These are phyloP conservation scores for Casuarina equisetifolia DNA, from an alignment of 306 rosid species.

Conservation along the genomic window DNA sequence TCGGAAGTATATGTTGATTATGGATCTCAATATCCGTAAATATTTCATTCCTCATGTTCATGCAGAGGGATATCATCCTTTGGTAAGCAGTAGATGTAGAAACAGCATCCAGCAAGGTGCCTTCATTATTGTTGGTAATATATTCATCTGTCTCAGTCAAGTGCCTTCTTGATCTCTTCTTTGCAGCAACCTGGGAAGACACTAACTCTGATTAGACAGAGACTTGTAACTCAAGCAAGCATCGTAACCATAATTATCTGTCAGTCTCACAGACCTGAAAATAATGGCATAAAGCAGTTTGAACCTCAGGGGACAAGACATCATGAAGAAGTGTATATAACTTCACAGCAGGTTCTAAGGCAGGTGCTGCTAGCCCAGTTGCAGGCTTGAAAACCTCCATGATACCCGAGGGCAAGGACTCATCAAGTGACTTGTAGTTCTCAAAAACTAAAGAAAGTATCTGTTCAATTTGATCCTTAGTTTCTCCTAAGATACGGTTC, in stretches of 20 bases:
- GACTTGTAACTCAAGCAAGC: constrained; percentile 19
- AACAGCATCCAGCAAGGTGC: constrained; percentile 57
- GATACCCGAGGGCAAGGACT: constrained; percentile 73
- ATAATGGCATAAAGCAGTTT: constrained; percentile 83
- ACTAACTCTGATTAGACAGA: constrained; percentile 31
- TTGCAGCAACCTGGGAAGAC: constrained; percentile 77
- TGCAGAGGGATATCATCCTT: constrained; percentile 81
- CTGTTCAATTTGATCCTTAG: constrained; percentile 88
- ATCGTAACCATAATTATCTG: constrained; percentile 10
- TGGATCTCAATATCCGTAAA: constrained; percentile 83
- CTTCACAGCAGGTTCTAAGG: constrained; percentile 89
- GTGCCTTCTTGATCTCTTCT: constrained; percentile 85
- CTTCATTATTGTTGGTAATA: constrained; percentile 62
- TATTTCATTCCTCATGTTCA: constrained; percentile 74
- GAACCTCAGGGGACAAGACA: constrained; percentile 92
- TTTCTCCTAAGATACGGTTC: constrained; percentile 96
- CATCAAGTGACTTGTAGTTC: constrained; percentile 94
- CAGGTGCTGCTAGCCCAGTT: constrained; percentile 77
- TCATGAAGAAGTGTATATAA: constrained; percentile 91
- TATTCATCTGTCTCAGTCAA: constrained; percentile 92
- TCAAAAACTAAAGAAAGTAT: constrained; percentile 73
- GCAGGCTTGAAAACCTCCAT: constrained; percentile 74
- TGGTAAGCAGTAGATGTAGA: constrained; percentile 69
- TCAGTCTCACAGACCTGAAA: constrained; percentile 73
- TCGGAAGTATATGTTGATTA: constrained; percentile 89